Evolutionary conservation across 805 yeast genomes (phyloP), one percentile per base, ranked within the genome.

Genomic region (Candida boleticola): DNA sequence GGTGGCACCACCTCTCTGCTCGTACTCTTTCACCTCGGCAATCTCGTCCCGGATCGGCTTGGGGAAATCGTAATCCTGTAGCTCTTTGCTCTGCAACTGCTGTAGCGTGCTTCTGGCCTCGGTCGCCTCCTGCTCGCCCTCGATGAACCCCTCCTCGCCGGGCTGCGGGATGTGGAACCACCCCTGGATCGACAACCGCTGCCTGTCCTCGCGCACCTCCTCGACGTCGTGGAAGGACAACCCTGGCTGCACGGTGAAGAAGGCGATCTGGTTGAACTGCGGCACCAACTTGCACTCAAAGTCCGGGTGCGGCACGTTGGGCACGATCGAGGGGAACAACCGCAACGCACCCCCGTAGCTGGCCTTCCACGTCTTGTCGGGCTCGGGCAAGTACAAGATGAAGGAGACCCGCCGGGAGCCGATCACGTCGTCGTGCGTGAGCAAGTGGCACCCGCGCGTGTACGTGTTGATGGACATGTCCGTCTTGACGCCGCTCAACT

Each of bases 131-230:
- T 88, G 89, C 57, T 89, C 96, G 4, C 95, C 95, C 29, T 79
- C 80, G 16, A 81, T 75, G 55, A 63, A 92, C 0, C 97, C 98
- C 26, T 77, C 81, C 63, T 93, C 99, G 7, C 96, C 97, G 9
- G 68, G 68, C 60, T 93, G 98, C 3, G 99, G 99, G 40, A 90
- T 87, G 62, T 93, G 99, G 59, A 92, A 95, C 99, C 99, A 95
- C 1, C 99, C 99, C 56, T 93, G 97, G 46, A 93, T 88, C 0
- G 96, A 87, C 27, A 93, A 68, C 56, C 99, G 76, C 48, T 89
- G 95, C 57, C 84, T 87, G 57, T 90, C 96, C 1, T 83, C 96
- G 46, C 83, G 77, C 1, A 95, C 99, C 61, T 93, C 99, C 65
- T 95, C 98, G 10, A 93, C 99, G 54, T 95, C 99, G 61, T 93